Base-by-base conservation (phyloP, 2,329 filamentous ascomycete species). In the Cladorrhinum sp. region DNA sequence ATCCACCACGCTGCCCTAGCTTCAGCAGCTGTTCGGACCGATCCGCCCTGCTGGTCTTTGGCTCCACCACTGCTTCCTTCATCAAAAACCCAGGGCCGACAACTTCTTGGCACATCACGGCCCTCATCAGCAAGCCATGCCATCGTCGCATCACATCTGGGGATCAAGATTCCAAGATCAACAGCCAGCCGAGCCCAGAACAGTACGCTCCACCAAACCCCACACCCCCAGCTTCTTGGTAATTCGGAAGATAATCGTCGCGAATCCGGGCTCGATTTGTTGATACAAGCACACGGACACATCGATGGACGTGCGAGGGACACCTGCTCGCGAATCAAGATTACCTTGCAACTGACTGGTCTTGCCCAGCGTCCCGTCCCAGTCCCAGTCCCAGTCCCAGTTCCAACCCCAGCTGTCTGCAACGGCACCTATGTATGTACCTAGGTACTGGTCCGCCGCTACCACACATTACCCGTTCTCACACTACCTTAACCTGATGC, bases 381-480 rank as follows among this genome's bases (percentile, higher is more conserved):
- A 30, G 26, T 30, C 26, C 26, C 26, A 30, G 26, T 30, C 26
- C 52, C 28, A 59, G 24, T 52, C 55, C 63, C 54, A 55, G 58
- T 51, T 33, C n/a, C 26, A 28, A 5, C 4, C 26, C 26, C 9
- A 28, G 26, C 26, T n/a, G n/a, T 57, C 61, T 62, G 64, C 62
- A 61, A 62, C 58, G 61, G 61, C 39, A 46, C 42, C 42, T 28
- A 28, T 28, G 9, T 9, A 28, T 28, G 26, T 28, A 28, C 26
- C 26, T 46, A 20, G n/a, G 42, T 21, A 65, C 66, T 67, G 61
- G 60, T 59, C 30, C 62, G 49, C 62, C 21, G 55, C n/a, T 62
- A 58, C 60, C 58, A 56, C 63, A 63, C 61, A 66, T 65, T 67
- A 66, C 57, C 66, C 63, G 64, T 59, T 3, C 42, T 16, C 16